A percentile compares a stretch with the other conserved stretches of the same genome.
Conservation (phyloP, 768 basidiomycete species). For the Lactarius akahatsu region DNA sequence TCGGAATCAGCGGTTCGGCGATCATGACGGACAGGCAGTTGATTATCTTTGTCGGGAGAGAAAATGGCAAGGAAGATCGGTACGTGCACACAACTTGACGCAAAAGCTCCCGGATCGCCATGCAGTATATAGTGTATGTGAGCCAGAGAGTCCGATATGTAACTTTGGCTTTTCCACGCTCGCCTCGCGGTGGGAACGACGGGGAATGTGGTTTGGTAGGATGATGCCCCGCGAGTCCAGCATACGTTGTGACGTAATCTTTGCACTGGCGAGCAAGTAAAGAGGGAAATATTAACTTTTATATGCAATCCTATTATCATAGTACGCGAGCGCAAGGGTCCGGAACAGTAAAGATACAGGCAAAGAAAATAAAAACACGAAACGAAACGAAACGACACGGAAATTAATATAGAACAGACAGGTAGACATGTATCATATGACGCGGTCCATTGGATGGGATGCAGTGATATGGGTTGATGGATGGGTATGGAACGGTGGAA, state of each 20-base stretch:
- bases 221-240: neutral
- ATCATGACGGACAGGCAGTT: neutral
- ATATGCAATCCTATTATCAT: neutral
- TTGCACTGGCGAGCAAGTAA: neutral
- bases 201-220: neutral
- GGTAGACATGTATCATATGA: neutral
- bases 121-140: neutral
- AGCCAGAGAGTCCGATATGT: neutral
- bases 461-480: neutral
- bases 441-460: neutral
- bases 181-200: conserved; percentile 2
- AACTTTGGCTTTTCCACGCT: neutral
- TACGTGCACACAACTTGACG: too few species aligned
- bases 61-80: neutral
- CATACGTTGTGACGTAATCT: neutral
- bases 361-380: neutral
- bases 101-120: neutral
- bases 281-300: neutral
- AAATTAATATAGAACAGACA: neutral
- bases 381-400: neutral
- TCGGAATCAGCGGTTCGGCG: neutral
- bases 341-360: neutral
- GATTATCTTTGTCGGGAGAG: neutral
- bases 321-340: neutral
- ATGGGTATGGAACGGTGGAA: neutral